Evolutionary conservation across 1,139 yeast genomes (phyloP), one percentile per base, ranked within the genome.

Genomic region (Saccharomyces hybrid): DNA sequence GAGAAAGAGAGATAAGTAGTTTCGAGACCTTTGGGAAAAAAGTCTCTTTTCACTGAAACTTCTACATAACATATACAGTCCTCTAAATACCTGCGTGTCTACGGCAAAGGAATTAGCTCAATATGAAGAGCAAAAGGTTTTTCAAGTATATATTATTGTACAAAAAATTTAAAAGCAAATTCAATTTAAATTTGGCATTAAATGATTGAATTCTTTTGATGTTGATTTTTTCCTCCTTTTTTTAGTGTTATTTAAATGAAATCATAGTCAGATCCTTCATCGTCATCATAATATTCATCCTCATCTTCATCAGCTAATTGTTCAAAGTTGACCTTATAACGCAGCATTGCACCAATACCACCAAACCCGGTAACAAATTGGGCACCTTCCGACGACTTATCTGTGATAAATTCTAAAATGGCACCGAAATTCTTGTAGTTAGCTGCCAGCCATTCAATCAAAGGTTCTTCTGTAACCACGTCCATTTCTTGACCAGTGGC

Each of bases 1-100:
- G 51, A 73, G 71, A 53, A 70, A 69, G 54, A 64, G 60, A 47
- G 59, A 56, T n/a, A 49, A 50, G 11, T 14, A 50, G 23, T 47
- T 23, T 16, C 3, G n/a, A 46, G 7, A 13, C n/a, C 5, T 26
- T 26, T 27, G 31, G 13, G 34, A 48, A 49, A 48, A 52, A 47
- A 48, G 5, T 16, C 26, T 32, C 41, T 13, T 42, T 41, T 49
- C 16, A 25, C 30, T 27, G 23, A 13, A 26, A 32, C 28, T 51
- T 28, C 7, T 49, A 44, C 47, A 34, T 20, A 28, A 25, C 13
- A 47, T 27, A 50, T 50, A 16, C 30, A 50, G 51, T 23, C 14
- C 38, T 14, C 42, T 50, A 38, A 20, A 49, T 11, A 4, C 23
- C 28, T 28, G 47, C 20, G 28, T 42, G 3, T 14, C 1, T 16